Percentiles rank a stretch among this genome's conserved stretches.
phyloP scores from a whole-genome alignment of 306 rosid species.

The Morella rubra region DNA sequence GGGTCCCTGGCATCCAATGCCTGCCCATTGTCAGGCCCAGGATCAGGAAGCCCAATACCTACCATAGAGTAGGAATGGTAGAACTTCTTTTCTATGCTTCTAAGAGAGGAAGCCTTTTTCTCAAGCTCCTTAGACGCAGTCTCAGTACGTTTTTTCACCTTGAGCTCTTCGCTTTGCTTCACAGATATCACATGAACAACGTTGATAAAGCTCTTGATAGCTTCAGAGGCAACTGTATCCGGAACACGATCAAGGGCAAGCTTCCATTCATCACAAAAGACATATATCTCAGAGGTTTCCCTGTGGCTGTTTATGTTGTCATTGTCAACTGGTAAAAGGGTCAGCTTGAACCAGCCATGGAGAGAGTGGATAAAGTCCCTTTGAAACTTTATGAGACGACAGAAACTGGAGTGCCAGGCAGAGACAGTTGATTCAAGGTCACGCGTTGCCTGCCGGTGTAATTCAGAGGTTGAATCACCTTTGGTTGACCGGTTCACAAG shows the following conservation, averaged over 20 bases:
- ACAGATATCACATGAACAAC: constrained; percentile 76
- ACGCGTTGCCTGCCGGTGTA: constrained; percentile 92
- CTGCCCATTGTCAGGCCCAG: constrained; percentile 61
- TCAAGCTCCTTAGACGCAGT: constrained; percentile 85
- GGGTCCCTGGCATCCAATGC: constrained; percentile 89
- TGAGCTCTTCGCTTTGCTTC: constrained; percentile 82
- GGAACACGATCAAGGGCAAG: constrained; percentile 97
- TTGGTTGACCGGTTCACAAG: constrained; percentile 68
- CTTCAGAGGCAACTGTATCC: constrained; percentile 91
- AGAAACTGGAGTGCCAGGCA: constrained; percentile 89
- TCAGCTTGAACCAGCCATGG: constrained; percentile 90
- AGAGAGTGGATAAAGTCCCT: constrained; percentile 72
- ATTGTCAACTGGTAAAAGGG: constrained; percentile 63
- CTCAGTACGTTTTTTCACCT: constrained; percentile 75
- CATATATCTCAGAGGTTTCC: constrained; percentile 59
- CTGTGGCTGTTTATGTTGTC: constrained; percentile 45
- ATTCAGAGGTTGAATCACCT: constrained; percentile 79
- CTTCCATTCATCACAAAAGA: constrained; percentile 93
- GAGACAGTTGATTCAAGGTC: constrained; percentile 90
- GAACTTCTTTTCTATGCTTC: constrained; percentile 81
- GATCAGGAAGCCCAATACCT: constrained; percentile 88
- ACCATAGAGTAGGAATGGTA: constrained; percentile 92
- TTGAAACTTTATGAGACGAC: constrained; percentile 81
- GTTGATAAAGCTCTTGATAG: constrained; percentile 88
- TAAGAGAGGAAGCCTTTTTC: constrained; percentile 75